phyloP scores from a whole-genome alignment of 192 early-diverging fungal genomes.

The Allomyces macrogynus region DNA sequence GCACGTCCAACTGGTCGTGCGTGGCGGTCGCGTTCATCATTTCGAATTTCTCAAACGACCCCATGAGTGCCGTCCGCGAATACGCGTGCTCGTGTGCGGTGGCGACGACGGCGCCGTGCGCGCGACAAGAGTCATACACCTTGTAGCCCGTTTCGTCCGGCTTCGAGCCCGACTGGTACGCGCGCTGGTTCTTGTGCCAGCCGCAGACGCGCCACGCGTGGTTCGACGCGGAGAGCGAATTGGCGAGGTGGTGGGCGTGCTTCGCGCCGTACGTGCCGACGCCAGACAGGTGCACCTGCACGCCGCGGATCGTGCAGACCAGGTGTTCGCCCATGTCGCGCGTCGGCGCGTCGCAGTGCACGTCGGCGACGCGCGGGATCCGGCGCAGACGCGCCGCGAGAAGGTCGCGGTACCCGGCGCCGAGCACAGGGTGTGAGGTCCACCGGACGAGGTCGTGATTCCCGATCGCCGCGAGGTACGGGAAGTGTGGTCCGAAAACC shows the following conservation, averaged over 20 bases:
- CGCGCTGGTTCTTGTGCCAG: slow-evolving; percentile 22
- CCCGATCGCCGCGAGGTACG: slow-evolving; percentile 11
- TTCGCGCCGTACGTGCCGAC: slow-evolving; percentile 13
- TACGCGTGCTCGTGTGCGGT: slow-evolving; percentile 20
- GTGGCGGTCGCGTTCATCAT: background rate
- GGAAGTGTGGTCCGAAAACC: slow-evolving; percentile 8
- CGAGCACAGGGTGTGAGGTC: background rate
- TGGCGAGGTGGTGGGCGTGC: slow-evolving; percentile 11
- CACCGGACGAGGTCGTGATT: slow-evolving; percentile 19
- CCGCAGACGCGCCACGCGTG: slow-evolving; percentile 15
- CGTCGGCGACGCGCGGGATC: slow-evolving; percentile 9
- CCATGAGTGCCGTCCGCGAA: slow-evolving; percentile 12
- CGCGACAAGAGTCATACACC: slow-evolving; percentile 14
- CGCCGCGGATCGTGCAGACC: slow-evolving; percentile 10
- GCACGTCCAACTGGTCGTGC: background rate
- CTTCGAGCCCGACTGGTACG: slow-evolving; percentile 17
- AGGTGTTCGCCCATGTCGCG: slow-evolving; percentile 16
- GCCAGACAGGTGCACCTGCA: slow-evolving; percentile 13
- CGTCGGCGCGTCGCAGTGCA: slow-evolving; percentile 2
- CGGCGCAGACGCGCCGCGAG: background rate
- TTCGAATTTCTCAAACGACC: background rate
- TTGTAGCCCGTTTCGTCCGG: slow-evolving; percentile 16
- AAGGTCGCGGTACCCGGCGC: background rate
- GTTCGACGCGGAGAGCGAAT: background rate
- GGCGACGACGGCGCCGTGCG: slow-evolving; percentile 14